Percentiles rank a stretch among this genome's conserved stretches.
Conservation (phyloP, 176 grass and related monocot species). For the Poa pratensis region DNA sequence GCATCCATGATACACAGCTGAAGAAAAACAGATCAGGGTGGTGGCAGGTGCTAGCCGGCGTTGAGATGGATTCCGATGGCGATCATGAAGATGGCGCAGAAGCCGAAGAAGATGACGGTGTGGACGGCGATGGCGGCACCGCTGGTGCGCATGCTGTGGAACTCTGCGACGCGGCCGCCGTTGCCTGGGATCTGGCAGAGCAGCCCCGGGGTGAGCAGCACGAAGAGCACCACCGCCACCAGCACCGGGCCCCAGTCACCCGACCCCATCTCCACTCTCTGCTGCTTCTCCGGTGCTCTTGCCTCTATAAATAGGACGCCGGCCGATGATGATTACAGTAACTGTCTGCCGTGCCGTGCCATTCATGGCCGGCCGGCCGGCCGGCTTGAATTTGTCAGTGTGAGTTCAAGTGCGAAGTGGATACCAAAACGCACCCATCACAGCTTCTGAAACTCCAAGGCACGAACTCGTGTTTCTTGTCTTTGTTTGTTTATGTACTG, state of each 20-base stretch:
- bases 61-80: not conserved
- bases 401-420: no score
- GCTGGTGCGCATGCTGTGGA: conserved; percentile 55
- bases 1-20: no score
- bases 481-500: no score
- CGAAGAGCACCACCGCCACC: conserved; percentile 56
- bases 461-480: no score
- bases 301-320: not conserved
- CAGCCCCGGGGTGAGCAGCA: conserved; percentile 54
- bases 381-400: no score
- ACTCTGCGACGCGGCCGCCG: conserved; percentile 33
- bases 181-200: conserved; percentile 52
- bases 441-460: no score
- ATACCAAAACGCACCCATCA: no score
- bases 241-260: conserved; percentile 57
- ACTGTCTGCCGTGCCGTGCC: not conserved
- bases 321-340: not conserved
- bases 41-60: not conserved
- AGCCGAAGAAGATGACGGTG: conserved; percentile 60
- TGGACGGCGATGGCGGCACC: conserved; percentile 50
- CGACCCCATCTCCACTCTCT: not conserved
- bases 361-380: not conserved
- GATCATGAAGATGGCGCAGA: not conserved
- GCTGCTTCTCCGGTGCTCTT: not conserved
- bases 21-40: no score